Evolutionary conservation across 768 basidiomycete species (phyloP), one percentile per base, ranked within the genome.

Genomic region (Leccinum boreale): DNA sequence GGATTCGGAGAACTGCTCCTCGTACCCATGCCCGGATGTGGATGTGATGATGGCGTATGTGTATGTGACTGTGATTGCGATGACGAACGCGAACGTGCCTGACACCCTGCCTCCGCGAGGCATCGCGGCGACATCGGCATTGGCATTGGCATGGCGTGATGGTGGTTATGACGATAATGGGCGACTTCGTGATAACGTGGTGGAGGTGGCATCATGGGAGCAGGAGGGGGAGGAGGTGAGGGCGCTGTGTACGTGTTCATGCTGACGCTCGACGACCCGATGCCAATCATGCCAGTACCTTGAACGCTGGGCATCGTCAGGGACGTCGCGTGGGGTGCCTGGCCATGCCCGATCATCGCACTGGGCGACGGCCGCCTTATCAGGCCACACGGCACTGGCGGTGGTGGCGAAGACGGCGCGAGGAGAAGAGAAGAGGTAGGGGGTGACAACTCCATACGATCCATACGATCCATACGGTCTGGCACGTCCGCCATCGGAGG

Each of bases 21-120:
- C 50, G 42, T 56, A 28, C 36, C 39, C 55, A 59, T 57, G 5
- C 50, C 33, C 24, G 23, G 46, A 17, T 47, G 23, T 19, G 42
- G 17, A 36, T 36, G 35, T 17, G 35, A 36, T 36, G 35, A 17
- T 36, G 28, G 31, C 9, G 12, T 31, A 31, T 39, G 17, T 19
- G 42, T 11, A 11, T 44, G 19, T 44, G 42, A 44, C 10, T 44
- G 42, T 19, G 42, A 44, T 17, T 44, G 42, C 10, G 42, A 44
- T 44, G 42, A 44, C 42, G 42, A 44, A 44, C 42, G 11, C 12
- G 56, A 15, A 12, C 51, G 67, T 69, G 48, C 68, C 65, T 67
- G 68, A 60, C 60, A 56, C 51, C 63, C 68, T 55, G 58, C 58
- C 10, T 70, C 67, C 61, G 60, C 52, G 56, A 65, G 68, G 66